Conservation (phyloP, 1,284 basidiomycete genomes). For the Cutaneotrichosporon cavernicola region DNA sequence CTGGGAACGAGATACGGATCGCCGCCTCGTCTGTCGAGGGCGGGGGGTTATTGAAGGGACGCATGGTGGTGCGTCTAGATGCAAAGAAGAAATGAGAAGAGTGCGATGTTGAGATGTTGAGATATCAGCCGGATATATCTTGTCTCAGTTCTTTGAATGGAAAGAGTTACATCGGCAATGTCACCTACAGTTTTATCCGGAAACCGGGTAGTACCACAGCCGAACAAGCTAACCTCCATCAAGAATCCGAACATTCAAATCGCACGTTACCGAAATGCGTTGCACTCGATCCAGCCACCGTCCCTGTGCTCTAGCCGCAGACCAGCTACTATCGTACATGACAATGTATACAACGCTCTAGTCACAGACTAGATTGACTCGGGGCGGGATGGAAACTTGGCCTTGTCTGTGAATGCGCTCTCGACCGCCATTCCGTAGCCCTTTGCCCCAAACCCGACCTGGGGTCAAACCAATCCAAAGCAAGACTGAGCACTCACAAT, state of each 20-base stretch:
- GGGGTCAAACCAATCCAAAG: slow-evolving; percentile 1
- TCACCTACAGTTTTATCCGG: no score
- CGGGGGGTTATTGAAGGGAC: neutral
- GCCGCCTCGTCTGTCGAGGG: neutral
- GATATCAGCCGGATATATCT: no score
- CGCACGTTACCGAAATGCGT: no score
- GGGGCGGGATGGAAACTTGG: slow-evolving; percentile 28
- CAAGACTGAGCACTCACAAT: slow-evolving; percentile 30
- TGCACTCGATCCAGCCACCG: neutral
- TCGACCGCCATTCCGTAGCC: slow-evolving; percentile 30
- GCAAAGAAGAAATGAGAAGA: no score
- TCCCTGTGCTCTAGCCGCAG: neutral
- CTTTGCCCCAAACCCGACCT: slow-evolving; percentile 30
- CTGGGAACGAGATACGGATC: slow-evolving; percentile 18
- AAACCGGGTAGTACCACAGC: no score
- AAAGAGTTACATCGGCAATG: no score
- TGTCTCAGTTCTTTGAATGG: no score
- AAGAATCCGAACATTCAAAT: no score
- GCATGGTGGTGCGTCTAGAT: neutral
- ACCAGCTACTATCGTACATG: neutral
- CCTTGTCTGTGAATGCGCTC: slow-evolving; percentile 24
- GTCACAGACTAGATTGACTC: neutral
- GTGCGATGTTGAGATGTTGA: no score
- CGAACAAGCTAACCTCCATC: no score
- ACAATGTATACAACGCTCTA: neutral